These are phyloP conservation scores for Saccharomyces hybrid DNA, from an alignment of 1,139 yeast genomes.

Conservation along the genomic window DNA sequence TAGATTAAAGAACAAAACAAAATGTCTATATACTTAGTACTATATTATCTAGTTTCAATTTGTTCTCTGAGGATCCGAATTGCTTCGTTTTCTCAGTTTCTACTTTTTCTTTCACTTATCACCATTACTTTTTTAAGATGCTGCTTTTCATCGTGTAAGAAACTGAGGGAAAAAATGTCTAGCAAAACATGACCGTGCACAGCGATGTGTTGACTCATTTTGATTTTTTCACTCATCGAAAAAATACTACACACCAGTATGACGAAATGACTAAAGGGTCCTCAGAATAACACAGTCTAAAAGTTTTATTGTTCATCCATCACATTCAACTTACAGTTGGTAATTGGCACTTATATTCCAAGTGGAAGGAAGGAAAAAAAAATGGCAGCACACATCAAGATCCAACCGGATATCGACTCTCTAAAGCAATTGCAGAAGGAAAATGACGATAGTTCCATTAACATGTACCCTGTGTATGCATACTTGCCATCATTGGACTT, in stretches of 20 bases:
- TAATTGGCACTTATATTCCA: not conserved
- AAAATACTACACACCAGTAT: not conserved
- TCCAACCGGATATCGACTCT: slow-evolving; percentile 58
- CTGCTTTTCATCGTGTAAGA: not conserved
- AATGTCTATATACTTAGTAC: not conserved
- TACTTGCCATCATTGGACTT: slow-evolving; percentile 68
- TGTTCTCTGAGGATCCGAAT: not conserved
- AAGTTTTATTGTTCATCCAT: not conserved
- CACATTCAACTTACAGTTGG: not conserved
- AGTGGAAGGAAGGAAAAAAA: not conserved
- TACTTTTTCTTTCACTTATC: not conserved
- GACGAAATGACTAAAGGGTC: not conserved
- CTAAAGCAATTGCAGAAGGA: slow-evolving; percentile 40
- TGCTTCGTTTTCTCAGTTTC: not conserved
- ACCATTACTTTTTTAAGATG: not conserved
- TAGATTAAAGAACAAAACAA: not conserved
- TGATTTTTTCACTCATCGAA: slow-evolving; percentile 1
- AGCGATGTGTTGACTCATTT: not conserved
- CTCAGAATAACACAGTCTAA: too few relatives aligned
- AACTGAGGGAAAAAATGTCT: not conserved
- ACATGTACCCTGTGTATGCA: slow-evolving; percentile 74
- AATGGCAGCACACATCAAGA: slow-evolving; percentile 8
- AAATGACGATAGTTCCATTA: slow-evolving; percentile 31
- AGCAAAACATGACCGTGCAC: not conserved
- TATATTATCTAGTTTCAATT: not conserved